Percentiles rank a stretch among this genome's conserved stretches.
Evolutionary conservation across 345 rosid species (phyloP).

Genomic region (Toxicodendron radicans): DNA sequence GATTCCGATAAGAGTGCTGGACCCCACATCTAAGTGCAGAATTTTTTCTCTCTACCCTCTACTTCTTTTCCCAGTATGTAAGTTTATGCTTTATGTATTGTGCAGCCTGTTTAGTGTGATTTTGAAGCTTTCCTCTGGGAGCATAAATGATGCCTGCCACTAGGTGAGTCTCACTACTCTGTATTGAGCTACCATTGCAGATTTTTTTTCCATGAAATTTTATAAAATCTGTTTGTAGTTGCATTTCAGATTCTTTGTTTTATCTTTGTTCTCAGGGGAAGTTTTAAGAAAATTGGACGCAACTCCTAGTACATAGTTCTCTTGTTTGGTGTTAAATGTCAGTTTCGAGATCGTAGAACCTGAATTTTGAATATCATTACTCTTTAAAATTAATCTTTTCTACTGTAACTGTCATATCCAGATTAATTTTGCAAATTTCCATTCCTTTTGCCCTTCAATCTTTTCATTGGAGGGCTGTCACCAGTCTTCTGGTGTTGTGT

Average conservation of each 20-base stretch:
- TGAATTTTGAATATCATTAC: background rate
- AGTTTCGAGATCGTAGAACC: background rate
- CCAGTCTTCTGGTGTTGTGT: background rate
- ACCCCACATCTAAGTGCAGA: background rate
- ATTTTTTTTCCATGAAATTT: background rate
- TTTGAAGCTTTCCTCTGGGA: background rate
- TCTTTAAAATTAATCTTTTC: background rate
- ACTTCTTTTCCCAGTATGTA: background rate
- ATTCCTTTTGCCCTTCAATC: background rate
- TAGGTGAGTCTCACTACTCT: background rate
- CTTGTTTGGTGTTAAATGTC: background rate
- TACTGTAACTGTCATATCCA: background rate
- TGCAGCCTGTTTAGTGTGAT: background rate
- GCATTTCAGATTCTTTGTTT: constrained; percentile 4
- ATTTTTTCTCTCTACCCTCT: background rate
- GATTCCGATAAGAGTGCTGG: background rate
- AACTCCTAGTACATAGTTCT: background rate
- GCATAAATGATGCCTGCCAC: background rate
- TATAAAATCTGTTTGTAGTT: background rate
- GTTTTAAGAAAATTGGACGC: background rate
- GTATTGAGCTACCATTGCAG: background rate
- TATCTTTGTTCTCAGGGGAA: background rate
- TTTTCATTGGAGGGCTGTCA: background rate
- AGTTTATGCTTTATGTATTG: no score
- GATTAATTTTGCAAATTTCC: background rate